Base-by-base conservation (phyloP, 805 yeast genomes). In the Schwanniomyces vanrijiae region DNA sequence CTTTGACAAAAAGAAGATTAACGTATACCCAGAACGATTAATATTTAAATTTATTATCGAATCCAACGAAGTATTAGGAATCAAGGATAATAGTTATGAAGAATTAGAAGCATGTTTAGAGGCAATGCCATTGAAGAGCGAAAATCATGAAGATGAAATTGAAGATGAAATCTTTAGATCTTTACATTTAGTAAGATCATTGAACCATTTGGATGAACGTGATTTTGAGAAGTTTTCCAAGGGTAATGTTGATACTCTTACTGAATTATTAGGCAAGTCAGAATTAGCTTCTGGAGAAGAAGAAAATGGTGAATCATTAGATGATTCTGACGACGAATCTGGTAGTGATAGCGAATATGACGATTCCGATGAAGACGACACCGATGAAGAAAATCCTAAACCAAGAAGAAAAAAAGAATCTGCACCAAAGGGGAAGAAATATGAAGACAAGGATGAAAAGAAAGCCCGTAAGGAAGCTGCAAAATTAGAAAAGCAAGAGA, bases 81-180 rank as follows among this genome's bases (percentile, higher is more conserved):
- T 75, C 2, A 59, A 52, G 3, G 71, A 65, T 20, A 74, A 77
- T 47, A 62, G 74, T 13, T 77, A 71, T 28, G 75, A 66, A n/a
- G 64, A 67, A 25, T 60, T 79, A 45, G 68, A 65, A 11, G 50
- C 54, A 14, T 72, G 72, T 49, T 73, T 83, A 56, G 77, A 71
- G 24, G 62, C 69, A 7, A 55, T 87, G 46, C 88, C 90, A 0
- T 64, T 83, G 41, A 86, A 86, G 57, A 68, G 76, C 14, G 80
- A 73, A 5, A 64, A 65, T 37, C 16, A 31, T 11, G 79, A 78
- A 37, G 89, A 87, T 51, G 76, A 74, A 48, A 55, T 70, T 3
- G 79, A 78, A 46, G 99, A 94, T 64, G 96, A 88, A 45, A 83
- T 94, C 5, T 94, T 94, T 66, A 75, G 99, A 62, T 82, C 91